Evolutionary conservation across 108 stramenopile species (phyloP).

Genomic region (Chaetoceros tenuissimus): DNA sequence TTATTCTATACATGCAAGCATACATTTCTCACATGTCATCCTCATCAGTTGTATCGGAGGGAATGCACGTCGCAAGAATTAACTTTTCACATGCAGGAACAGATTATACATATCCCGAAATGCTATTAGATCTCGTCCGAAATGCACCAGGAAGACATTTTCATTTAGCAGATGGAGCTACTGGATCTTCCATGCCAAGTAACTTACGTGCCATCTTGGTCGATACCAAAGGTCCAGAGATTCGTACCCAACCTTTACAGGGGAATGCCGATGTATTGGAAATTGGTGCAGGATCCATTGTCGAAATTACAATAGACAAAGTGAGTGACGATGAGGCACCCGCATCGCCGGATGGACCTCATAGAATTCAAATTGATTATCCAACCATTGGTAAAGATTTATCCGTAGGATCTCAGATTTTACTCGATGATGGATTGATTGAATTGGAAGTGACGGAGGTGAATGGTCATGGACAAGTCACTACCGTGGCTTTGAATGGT

Average conservation of each 20-base stretch:
- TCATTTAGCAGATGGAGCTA: slow-evolving; percentile 18
- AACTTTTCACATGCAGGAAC: slow-evolving; percentile 83
- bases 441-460: slow-evolving; percentile 52
- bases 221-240: slow-evolving; percentile 90
- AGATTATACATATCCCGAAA: slow-evolving; percentile 51
- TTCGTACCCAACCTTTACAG: slow-evolving; percentile 75
- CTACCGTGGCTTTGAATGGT: slow-evolving; percentile 46
- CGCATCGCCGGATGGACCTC: slow-evolving; percentile 31
- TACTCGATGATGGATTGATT: slow-evolving; percentile 84
- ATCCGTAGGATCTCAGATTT: slow-evolving; percentile 34
- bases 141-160: slow-evolving; percentile 38
- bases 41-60: slow-evolving; percentile 29
- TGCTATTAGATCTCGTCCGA: slow-evolving; percentile 29
- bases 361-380: slow-evolving; percentile 70
- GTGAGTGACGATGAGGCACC: slow-evolving; percentile 35
- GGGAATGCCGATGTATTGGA: slow-evolving; percentile 45
- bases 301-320: slow-evolving; percentile 41
- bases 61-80: slow-evolving; percentile 87
- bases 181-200: slow-evolving; percentile 20
- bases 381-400: slow-evolving; percentile 59
- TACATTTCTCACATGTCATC: neutral
- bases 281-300: slow-evolving; percentile 35
- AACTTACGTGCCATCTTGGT: slow-evolving; percentile 67
- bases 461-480: slow-evolving; percentile 30
- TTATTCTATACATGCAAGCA: neutral